Evolutionary conservation across 768 basidiomycete genomes (phyloP).

Genomic region (Xerocomus brunneocitrinus): DNA sequence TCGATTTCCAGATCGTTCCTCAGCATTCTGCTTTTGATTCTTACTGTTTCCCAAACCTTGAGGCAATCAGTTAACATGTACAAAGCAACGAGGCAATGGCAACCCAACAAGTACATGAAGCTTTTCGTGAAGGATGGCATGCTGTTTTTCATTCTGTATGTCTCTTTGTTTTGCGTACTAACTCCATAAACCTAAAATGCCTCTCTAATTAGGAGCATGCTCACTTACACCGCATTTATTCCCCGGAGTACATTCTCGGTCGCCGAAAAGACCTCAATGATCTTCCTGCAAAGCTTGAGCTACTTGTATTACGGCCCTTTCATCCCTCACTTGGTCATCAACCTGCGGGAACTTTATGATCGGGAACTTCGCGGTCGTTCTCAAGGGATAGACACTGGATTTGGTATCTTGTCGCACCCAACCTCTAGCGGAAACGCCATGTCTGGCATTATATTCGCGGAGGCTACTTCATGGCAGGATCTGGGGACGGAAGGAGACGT

Average conservation of each 20-base stretch:
- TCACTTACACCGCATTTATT: not conserved
- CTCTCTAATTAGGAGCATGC: not conserved
- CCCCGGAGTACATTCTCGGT: not conserved
- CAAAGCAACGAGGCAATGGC: conserved; percentile 2
- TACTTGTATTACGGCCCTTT: not conserved
- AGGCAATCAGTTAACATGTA: not conserved
- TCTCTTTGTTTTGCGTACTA: not conserved
- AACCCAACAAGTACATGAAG: conserved; percentile 1
- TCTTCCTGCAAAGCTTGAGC: not conserved
- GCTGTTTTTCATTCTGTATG: conserved; percentile 9
- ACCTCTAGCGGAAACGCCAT: not conserved
- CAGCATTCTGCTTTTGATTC: not conserved
- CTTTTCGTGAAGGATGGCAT: not conserved
- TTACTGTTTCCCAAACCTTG: not conserved
- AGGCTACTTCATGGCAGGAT: not conserved
- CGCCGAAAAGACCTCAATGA: not conserved
- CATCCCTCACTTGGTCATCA: not conserved
- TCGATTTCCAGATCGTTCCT: not conserved
- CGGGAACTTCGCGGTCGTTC: not conserved
- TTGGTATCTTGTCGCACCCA: not conserved
- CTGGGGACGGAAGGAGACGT: not conserved
- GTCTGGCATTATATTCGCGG: not conserved
- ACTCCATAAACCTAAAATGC: not conserved
- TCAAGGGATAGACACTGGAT: conserved; percentile 1
- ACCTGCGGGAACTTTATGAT: not conserved